These are phyloP conservation scores for Mycosphaerelloides madeirae DNA, from an alignment of 2,329 filamentous ascomycete species.

Conservation along the genomic window DNA sequence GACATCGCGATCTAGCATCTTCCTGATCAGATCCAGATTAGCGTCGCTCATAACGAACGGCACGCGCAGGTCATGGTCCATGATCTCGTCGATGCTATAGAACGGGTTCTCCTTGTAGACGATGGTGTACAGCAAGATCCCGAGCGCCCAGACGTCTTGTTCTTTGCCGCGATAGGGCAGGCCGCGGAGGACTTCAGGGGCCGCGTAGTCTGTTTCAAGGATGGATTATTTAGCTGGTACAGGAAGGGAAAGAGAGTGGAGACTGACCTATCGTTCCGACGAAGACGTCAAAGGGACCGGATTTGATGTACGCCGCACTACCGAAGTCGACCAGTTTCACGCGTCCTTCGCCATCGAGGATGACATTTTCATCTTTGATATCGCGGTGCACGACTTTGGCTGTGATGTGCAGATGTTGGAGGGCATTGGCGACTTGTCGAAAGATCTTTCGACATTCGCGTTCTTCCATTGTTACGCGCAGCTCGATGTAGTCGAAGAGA, in stretches of 20 bases:
- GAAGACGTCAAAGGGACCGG: conserved; percentile 96
- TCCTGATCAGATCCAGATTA: conserved; percentile 83
- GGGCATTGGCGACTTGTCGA: conserved; percentile 80
- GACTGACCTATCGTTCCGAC: conserved; percentile 91
- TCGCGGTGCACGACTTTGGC: conserved; percentile 92
- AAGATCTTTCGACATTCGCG: conserved; percentile 92
- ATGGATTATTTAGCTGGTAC: too few relatives aligned
- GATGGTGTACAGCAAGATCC: conserved; percentile 95
- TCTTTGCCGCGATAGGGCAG: conserved; percentile 90
- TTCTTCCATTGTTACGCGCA: conserved; percentile 95
- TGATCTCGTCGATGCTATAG: conserved; percentile 98
- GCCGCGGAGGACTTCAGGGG: conserved; percentile 93
- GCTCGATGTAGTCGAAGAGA: conserved; percentile 96
- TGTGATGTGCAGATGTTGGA: conserved; percentile 86
- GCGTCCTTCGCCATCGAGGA: conserved; percentile 87
- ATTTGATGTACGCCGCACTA: conserved; percentile 96
- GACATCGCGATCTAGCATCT: conserved; percentile 90
- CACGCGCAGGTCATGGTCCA: conserved; percentile 90
- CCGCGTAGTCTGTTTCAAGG: conserved; percentile 73
- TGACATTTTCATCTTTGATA: conserved; percentile 98
- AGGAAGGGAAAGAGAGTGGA: too few relatives aligned
- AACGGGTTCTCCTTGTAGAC: conserved; percentile 99
- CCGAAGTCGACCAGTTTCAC: conserved; percentile 99
- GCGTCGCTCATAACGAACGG: conserved; percentile 85
- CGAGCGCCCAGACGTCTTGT: conserved; percentile 96